These are phyloP conservation scores for Smallanthus sonchifolius DNA, from an alignment of 129 eudicot genomes.

Conservation along the genomic window DNA sequence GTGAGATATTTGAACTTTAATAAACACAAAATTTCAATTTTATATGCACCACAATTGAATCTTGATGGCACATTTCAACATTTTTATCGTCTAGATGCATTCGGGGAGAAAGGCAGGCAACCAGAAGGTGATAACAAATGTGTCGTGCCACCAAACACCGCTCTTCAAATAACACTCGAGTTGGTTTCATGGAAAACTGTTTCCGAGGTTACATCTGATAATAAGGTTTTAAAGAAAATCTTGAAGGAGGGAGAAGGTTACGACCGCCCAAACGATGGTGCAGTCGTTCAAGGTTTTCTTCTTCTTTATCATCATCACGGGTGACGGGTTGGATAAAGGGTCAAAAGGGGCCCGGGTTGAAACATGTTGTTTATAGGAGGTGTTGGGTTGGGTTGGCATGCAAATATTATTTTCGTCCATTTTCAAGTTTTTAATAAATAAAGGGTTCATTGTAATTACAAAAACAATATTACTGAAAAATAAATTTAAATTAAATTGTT, in stretches of 20 bases:
- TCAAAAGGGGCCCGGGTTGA: neutral
- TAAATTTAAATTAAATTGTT: too few species aligned
- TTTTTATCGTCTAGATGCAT: constrained; percentile 21
- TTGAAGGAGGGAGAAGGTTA: constrained; percentile 55
- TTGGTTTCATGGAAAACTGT: constrained; percentile 65
- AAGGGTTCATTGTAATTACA: neutral
- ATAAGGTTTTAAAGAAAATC: constrained; percentile 59
- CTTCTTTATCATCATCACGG: neutral
- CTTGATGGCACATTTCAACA: neutral
- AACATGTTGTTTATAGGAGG: neutral
- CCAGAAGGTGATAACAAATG: constrained; percentile 11
- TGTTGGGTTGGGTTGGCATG: neutral
- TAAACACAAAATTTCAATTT: neutral
- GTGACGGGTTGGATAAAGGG: neutral
- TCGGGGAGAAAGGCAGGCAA: constrained; percentile 29
- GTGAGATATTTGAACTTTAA: constrained; percentile 20
- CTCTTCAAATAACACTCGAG: constrained; percentile 36
- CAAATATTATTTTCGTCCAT: neutral
- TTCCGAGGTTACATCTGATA: constrained; percentile 51
- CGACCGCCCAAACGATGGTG: constrained; percentile 64
- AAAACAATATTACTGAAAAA: neutral
- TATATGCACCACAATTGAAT: neutral
- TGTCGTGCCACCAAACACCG: constrained; percentile 27
- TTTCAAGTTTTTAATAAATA: neutral
- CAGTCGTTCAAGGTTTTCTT: constrained; percentile 53